Evolutionary conservation across 2,329 filamentous ascomycete species (phyloP).

Genomic region (Westerdykella aurantiaca): DNA sequence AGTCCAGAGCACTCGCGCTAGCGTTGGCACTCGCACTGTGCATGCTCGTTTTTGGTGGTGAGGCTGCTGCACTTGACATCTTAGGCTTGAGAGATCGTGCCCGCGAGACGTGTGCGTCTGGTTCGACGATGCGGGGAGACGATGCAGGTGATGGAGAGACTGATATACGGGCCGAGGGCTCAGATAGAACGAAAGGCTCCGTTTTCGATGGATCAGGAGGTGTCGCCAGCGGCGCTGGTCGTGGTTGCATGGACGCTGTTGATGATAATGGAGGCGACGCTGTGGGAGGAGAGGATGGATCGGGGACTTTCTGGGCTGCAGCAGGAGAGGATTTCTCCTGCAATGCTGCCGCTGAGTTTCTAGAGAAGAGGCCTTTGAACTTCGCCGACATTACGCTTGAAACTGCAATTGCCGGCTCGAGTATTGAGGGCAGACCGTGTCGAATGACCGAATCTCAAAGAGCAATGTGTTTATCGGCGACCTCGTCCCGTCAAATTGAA

Average conservation of each 20-base stretch:
- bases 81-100: constrained; percentile 20
- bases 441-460: too few relatives aligned
- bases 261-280: constrained; percentile 2
- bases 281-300: neutral
- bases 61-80: constrained; percentile 7
- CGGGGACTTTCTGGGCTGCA: constrained; percentile 5
- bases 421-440: too few relatives aligned
- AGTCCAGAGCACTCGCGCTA: constrained; percentile 1
- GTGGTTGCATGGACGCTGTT: constrained; percentile 2
- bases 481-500: too few relatives aligned
- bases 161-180: constrained; percentile 23
- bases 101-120: constrained; percentile 8
- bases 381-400: too few relatives aligned
- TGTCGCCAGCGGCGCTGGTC: constrained; percentile 2
- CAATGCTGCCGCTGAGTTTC: too few relatives aligned
- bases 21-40: too few relatives aligned
- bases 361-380: too few relatives aligned
- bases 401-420: too few relatives aligned
- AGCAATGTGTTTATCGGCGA: too few relatives aligned
- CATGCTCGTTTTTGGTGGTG: too few relatives aligned
- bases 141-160: constrained; percentile 21
- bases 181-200: constrained; percentile 18
- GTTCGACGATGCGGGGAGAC: constrained; percentile 23
- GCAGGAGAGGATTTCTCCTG: neutral
- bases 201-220: constrained; percentile 8